Evolutionary conservation across 306 rosid species (phyloP).

Genomic region (Inga laurina): DNA sequence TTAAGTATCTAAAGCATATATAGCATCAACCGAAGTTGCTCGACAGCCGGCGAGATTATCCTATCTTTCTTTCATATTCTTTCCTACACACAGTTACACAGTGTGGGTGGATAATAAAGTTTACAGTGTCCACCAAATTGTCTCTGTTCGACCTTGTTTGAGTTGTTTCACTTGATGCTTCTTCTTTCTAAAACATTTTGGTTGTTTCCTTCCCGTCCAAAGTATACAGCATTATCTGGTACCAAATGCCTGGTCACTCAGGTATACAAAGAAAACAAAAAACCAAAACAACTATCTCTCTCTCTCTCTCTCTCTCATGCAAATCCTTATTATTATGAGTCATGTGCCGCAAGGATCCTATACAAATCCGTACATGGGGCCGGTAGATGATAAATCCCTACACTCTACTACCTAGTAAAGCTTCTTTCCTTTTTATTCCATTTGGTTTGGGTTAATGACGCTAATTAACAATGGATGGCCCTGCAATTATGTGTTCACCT

Average conservation of each 20-base stretch:
- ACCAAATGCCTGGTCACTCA: neutral
- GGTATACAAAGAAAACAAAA: neutral
- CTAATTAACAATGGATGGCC: neutral
- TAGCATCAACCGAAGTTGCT: too few relatives aligned
- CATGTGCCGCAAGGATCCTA: neutral
- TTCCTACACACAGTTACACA: neutral
- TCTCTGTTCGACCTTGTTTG: neutral
- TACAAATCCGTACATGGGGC: neutral
- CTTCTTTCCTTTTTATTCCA: too few relatives aligned
- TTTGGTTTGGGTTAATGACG: neutral
- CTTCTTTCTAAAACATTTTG: neutral
- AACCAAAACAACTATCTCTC: neutral
- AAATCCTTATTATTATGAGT: neutral
- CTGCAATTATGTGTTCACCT: slow-evolving; percentile 9
- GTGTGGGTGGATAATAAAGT: neutral
- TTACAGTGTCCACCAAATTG: neutral
- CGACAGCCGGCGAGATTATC: too few relatives aligned
- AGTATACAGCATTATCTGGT: neutral
- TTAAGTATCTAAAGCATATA: too few relatives aligned
- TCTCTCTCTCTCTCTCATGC: neutral
- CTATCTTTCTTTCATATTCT: neutral
- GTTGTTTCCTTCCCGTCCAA: neutral
- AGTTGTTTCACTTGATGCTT: neutral
- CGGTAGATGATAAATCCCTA: neutral
- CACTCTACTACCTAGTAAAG: neutral